phyloP scores from a whole-genome alignment of 306 rosid species.

The Sesbania bispinosa region DNA sequence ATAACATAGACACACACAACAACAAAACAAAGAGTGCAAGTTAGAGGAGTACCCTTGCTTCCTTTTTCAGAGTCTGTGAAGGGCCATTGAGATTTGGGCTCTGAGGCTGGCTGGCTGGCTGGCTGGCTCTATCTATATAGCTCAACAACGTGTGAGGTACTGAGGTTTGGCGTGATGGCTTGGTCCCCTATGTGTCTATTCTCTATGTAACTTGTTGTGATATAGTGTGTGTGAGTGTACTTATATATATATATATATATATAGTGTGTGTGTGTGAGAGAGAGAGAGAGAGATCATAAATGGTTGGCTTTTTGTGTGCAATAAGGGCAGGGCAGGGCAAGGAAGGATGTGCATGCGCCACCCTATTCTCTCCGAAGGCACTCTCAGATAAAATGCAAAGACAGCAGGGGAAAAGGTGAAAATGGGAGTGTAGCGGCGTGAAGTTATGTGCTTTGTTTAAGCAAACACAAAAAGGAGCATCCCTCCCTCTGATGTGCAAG shows the following conservation, averaged over 20 bases:
- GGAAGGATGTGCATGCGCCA: constrained; percentile 26
- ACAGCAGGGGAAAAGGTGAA: constrained; percentile 10
- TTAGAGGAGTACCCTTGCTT: constrained; percentile 9
- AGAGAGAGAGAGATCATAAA: not conserved
- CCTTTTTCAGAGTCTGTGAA: constrained; percentile 19
- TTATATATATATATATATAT: not conserved
- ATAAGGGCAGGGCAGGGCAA: too few relatives aligned
- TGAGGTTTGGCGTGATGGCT: constrained; percentile 19
- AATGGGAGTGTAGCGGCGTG: constrained; percentile 40
- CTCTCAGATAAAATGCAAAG: not conserved
- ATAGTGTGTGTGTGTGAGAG: too few relatives aligned
- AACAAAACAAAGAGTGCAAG: constrained; percentile 24
- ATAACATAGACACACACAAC: not conserved
- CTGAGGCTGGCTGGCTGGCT: too few relatives aligned
- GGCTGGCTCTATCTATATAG: not conserved
- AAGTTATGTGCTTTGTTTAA: constrained; percentile 23
- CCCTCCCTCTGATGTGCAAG: not conserved
- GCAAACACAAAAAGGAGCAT: not conserved
- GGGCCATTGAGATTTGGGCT: constrained; percentile 59
- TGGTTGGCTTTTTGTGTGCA: not conserved
- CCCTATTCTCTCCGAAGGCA: constrained; percentile 21
- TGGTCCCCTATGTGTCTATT: constrained; percentile 29
- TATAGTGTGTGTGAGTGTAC: not conserved
- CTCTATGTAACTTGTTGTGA: constrained; percentile 6
- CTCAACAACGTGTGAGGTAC: constrained; percentile 18